These are phyloP conservation scores for Fusarium irregulare DNA, from an alignment of 2,329 filamentous ascomycete genomes.

Conservation along the genomic window DNA sequence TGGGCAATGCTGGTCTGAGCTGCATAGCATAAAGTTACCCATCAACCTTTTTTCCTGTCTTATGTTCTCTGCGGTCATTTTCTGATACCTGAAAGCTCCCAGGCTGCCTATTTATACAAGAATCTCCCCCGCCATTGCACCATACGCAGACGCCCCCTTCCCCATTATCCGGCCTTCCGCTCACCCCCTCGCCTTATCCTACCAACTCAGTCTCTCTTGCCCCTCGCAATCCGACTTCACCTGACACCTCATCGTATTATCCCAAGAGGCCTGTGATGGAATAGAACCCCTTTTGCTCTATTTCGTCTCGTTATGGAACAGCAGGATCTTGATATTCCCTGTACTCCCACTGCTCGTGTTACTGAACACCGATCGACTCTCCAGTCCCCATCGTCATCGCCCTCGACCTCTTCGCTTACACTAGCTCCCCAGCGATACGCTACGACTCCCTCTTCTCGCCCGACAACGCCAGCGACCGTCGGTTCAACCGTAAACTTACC, in stretches of 20 bases:
- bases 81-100: background rate
- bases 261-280: constrained; percentile 44
- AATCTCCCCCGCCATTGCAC: constrained; percentile 32
- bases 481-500: constrained; percentile 2
- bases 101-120: constrained; percentile 2
- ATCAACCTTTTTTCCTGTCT: background rate
- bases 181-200: constrained; percentile 43
- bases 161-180: constrained; percentile 45
- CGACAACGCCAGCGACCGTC: constrained; percentile 34
- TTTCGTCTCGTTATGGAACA: constrained; percentile 64
- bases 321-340: constrained; percentile 49
- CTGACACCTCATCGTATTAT: constrained; percentile 35
- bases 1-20: background rate
- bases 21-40: background rate
- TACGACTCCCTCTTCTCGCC: constrained; percentile 26
- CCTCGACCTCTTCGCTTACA: constrained; percentile 40
- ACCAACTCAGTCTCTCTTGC: constrained; percentile 35
- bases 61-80: background rate
- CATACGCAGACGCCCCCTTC: constrained; percentile 38
- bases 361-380: constrained; percentile 48
- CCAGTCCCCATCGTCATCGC: constrained; percentile 34
- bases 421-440: constrained; percentile 35
- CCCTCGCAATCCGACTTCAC: constrained; percentile 42
- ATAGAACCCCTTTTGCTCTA: constrained; percentile 46
- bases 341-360: constrained; percentile 47